A percentile compares a stretch with the other conserved stretches of the same genome.
Conservation (phyloP, 78 protist genomes). For the Paratrimastix pyriformis region DNA sequence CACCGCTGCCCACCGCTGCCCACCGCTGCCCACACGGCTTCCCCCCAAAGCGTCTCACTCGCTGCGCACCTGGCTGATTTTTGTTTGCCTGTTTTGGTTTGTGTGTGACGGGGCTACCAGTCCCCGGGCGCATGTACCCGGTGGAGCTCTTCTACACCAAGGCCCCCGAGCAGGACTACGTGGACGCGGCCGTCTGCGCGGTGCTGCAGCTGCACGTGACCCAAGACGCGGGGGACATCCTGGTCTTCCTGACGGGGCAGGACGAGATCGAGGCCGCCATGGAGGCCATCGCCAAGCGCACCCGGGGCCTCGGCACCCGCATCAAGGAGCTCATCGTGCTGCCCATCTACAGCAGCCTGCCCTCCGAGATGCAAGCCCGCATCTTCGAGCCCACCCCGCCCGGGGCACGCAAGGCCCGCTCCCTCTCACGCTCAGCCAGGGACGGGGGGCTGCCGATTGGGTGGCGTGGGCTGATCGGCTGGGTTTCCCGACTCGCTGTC, state of each 20-base stretch:
- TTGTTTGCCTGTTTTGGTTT: no score
- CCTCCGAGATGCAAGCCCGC: conserved; percentile 82
- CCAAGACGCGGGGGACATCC: conserved; percentile 73
- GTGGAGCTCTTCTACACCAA: conserved; percentile 84
- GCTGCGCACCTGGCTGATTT: no score
- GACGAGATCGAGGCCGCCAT: conserved; percentile 36
- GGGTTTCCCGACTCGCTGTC: neutral
- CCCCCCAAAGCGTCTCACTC: no score
- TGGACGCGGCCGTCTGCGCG: conserved; percentile 84
- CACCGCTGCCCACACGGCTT: no score
- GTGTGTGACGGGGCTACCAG: no score
- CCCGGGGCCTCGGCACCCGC: conserved; percentile 17
- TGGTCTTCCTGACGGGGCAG: conserved; percentile 94
- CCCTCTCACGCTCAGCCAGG: no score
- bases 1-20: no score
- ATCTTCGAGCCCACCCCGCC: conserved; percentile 87
- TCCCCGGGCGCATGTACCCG: conserved; percentile 71
- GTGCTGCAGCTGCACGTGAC: conserved; percentile 90
- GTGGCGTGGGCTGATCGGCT: neutral
- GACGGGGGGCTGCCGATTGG: neutral
- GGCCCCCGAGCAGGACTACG: conserved; percentile 90
- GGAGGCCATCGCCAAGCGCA: neutral
- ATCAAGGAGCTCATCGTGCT: conserved; percentile 70
- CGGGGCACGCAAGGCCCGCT: conserved; percentile 83
- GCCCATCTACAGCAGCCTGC: conserved; percentile 90